A percentile compares a stretch with the other conserved stretches of the same genome.
phyloP scores from a whole-genome alignment of 2,329 filamentous ascomycete genomes.

The Hypoxylon sp. region DNA sequence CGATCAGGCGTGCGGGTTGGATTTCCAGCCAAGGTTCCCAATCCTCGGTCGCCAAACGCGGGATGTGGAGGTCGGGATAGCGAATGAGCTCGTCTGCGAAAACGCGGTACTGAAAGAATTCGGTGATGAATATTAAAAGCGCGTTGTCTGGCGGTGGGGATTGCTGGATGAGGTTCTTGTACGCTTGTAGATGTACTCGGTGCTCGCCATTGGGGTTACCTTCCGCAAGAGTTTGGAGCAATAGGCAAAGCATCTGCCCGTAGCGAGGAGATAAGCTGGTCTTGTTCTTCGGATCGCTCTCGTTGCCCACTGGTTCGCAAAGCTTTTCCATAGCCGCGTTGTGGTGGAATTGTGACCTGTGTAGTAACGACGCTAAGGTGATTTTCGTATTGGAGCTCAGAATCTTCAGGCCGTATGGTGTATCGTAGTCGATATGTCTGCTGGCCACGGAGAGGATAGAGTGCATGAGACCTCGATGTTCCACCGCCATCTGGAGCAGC shows the following conservation, averaged over 20 bases:
- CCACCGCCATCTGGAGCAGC: conserved; percentile 82
- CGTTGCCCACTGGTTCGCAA: conserved; percentile 59
- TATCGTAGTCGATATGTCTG: conserved; percentile 75
- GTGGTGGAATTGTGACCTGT: conserved; percentile 67
- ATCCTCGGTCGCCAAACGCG: conserved; percentile 57
- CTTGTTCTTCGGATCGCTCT: conserved; percentile 58
- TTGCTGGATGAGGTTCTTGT: conserved; percentile 75
- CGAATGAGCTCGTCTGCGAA: conserved; percentile 72
- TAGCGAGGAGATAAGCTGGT: conserved; percentile 67
- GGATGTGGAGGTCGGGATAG: conserved; percentile 56
- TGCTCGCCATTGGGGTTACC: conserved; percentile 74
- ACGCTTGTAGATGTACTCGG: conserved; percentile 81
- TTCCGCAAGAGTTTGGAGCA: conserved; percentile 69
- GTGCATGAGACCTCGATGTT: conserved; percentile 88
- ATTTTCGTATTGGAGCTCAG: conserved; percentile 63
- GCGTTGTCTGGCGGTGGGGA: conserved; percentile 72
- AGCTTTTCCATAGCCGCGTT: conserved; percentile 65
- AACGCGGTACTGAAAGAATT: conserved; percentile 88
- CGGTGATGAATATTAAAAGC: conserved; percentile 73
- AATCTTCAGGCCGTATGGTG: conserved; percentile 66
- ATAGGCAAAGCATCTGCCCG: conserved; percentile 71
- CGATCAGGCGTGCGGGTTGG: conserved; percentile 72
- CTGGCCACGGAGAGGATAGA: conserved; percentile 86
- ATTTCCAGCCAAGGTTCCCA: conserved; percentile 58
- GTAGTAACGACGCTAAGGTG: conserved; percentile 59